Base-by-base conservation (phyloP, 768 basidiomycete species). In the Boletus subcaerulescens region DNA sequence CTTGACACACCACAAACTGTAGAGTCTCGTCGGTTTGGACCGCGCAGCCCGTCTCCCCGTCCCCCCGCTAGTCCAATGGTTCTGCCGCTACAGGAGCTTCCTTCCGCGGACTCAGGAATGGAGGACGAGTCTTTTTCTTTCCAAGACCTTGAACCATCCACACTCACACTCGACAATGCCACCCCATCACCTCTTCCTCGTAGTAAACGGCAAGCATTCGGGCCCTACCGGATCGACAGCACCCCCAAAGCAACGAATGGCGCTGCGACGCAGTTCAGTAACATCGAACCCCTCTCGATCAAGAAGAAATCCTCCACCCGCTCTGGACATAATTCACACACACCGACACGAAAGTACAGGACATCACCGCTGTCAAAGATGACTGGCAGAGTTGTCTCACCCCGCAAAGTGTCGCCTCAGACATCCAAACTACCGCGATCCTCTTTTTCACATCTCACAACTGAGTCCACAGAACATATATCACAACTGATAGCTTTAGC, bases 271-370 rank as follows among this genome's bases (percentile, higher is more conserved):
- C 70, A 77, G 32, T 53, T 70, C 51, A 76, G 73, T 35, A 73
- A 72, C 24, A 78, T 92, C 20, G 89, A 90, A 63, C 91, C 91
- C 8, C 74, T 93, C 55, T 88, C 86, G 3, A 93, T 93, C 69
- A 91, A 86, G 77, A 92, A 93, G 76, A 91, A 90, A 69, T 76
- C 80, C 6, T 89, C 89, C 8, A 75, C 83, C 26, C 81, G 84
- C 35, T 74, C 71, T 44, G 68, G 73, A 22, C 72, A 76, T 7
- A 72, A 69, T 45, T 54, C 71, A 26, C 62, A 74, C 38, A 76
- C 75, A 38, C 74, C 70, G 54, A 64, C 58, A 13, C 65, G 65
- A 55, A 74, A 63, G 69, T 63, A 64, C 50, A 82, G 80, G 35
- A 76, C 70, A 61, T 86, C 81, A 44, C 85, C 86, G 3, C 68